Conservation (phyloP, 805 yeast species). For the Zygotorulaspora danielsina region DNA sequence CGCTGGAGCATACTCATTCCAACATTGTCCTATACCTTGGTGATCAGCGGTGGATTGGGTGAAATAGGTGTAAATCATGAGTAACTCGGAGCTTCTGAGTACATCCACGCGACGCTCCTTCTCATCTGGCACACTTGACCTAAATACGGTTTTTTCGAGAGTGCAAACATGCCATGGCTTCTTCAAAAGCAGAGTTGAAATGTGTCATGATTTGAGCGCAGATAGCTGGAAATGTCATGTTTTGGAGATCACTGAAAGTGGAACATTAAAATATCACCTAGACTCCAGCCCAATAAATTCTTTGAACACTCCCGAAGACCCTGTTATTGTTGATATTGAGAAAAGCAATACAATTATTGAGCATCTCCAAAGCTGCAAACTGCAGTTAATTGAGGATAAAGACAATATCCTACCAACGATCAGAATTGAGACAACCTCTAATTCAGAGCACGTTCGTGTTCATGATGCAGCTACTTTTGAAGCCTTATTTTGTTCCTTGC, state of each 20-base stretch:
- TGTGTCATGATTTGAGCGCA: slow-evolving; percentile 21
- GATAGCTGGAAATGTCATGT: slow-evolving; percentile 25
- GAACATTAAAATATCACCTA: slow-evolving; percentile 2
- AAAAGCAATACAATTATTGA: slow-evolving; percentile 18
- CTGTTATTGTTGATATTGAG: not conserved
- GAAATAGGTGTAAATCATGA: slow-evolving; percentile 1
- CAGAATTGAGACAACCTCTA: slow-evolving; percentile 13
- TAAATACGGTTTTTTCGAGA: slow-evolving; percentile 7
- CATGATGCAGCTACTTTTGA: slow-evolving; percentile 35
- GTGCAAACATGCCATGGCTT: slow-evolving; percentile 17
- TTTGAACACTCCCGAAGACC: slow-evolving; percentile 3
- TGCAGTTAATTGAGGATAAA: slow-evolving; percentile 18
- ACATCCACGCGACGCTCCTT: not conserved
- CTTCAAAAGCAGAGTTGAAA: slow-evolving; percentile 24
- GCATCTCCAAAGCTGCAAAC: slow-evolving; percentile 25
- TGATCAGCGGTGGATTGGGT: no score
- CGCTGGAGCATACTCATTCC: not conserved
- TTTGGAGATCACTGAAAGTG: slow-evolving; percentile 18
- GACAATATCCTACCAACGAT: slow-evolving; percentile 16
- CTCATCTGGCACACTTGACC: slow-evolving; percentile 6
- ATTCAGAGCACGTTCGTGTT: slow-evolving; percentile 15
- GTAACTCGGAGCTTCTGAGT: not conserved
- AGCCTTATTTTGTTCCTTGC: slow-evolving; percentile 41
- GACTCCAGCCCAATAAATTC: not conserved
- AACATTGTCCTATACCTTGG: no score